Evolutionary conservation across 2,329 filamentous ascomycete genomes (phyloP).

Genomic region (Alternaria rosae): DNA sequence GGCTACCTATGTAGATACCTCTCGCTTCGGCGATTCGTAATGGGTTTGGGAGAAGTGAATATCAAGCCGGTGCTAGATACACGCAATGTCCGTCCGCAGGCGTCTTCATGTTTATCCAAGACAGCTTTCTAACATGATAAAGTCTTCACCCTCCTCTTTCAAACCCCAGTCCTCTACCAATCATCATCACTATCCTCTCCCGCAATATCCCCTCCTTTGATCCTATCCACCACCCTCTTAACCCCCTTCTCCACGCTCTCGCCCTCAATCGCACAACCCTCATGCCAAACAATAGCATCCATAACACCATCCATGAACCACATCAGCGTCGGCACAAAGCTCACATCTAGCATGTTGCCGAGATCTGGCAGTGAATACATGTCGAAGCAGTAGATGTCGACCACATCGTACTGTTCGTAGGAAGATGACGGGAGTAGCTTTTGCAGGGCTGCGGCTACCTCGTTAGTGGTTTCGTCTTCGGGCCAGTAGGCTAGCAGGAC

Average conservation of each 20-base stretch:
- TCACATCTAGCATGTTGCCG: constrained; percentile 26
- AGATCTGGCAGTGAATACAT: constrained; percentile 33
- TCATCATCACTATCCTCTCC: constrained; percentile 30
- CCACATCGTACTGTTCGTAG: constrained; percentile 18
- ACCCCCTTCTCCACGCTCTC: constrained; percentile 34
- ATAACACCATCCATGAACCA: constrained; percentile 32
- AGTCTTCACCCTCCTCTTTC: background rate
- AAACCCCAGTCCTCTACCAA: constrained; percentile 11
- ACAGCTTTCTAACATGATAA: background rate
- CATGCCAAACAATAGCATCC: constrained; percentile 36
- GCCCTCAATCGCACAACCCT: constrained; percentile 29
- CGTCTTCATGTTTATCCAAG: background rate
- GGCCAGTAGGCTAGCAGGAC: constrained; percentile 34
- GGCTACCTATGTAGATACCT: background rate
- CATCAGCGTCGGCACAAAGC: constrained; percentile 35
- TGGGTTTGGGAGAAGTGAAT: background rate
- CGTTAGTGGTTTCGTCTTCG: constrained; percentile 25
- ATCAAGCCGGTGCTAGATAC: background rate
- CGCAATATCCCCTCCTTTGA: constrained; percentile 35
- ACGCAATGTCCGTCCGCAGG: background rate
- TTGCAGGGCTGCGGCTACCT: constrained; percentile 20
- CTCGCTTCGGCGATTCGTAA: background rate
- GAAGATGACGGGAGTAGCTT: constrained; percentile 23
- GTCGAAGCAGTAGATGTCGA: constrained; percentile 33
- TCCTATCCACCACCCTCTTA: constrained; percentile 32